Base-by-base conservation (phyloP, 257 asterid species). In the Rhazya stricta region DNA sequence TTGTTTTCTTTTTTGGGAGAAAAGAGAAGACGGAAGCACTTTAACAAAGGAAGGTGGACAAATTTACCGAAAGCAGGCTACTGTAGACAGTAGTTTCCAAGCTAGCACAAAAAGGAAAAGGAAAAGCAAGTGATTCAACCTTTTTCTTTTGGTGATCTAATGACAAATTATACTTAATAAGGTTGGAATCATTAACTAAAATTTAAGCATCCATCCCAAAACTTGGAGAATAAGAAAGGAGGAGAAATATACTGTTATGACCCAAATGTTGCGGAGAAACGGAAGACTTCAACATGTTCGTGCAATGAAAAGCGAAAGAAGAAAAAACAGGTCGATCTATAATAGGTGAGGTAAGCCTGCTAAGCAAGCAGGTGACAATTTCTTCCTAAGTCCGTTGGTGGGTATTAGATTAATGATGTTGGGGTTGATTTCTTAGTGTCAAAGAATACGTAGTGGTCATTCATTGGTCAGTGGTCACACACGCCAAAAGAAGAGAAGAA, bases 391-490 rank as follows among this genome's bases (percentile, higher is more conserved):
- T 53, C 6, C 60, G 8, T 19, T 9, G 10, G 32, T n/a, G 5
- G 54, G 21, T 13, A n/a, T 23, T 1, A n/a, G 11, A n/a, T 56
- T 56, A n/a, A 61, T 4, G 32, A 15, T 4, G 11, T 0, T 6
- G 25, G 46, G 69, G 12, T 63, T 34, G 46, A 63, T 63, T 63
- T 21, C 69, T 63, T 63, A 63, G 69, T 21, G 29, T 63, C 69
- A 36, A 63, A 36, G 69, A 62, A 63, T 18, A 15, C 58, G 25
- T 51, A 18, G n/a, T 21, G 25, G 58, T 21, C 58, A 21, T 2
- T 13, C 54, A 39, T 39, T 39, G 43, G 43, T n/a, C n/a, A n/a
- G n/a, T n/a, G n/a, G n/a, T 12, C 54, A 48, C 54, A 12, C 27
- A 3, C 58, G 4, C 58, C 42, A 56, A 57, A 57, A 57, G 34